A percentile compares a stretch with the other conserved stretches of the same genome.
Evolutionary conservation across 2,329 filamentous ascomycete species (phyloP).

Genomic region (Aureobasidium mangrovei): DNA sequence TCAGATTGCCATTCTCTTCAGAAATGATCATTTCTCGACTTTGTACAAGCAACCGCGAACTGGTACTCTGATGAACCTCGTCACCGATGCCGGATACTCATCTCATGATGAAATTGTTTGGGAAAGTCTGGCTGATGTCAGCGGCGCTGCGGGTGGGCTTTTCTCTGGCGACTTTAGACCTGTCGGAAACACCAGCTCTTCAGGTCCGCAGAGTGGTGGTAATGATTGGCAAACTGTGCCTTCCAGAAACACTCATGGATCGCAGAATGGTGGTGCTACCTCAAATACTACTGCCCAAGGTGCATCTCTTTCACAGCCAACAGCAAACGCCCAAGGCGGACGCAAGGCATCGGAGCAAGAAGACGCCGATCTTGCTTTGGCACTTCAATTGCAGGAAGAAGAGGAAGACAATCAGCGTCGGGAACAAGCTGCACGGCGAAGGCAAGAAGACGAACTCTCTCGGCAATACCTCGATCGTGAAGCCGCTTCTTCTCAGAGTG

Average conservation of each 20-base stretch:
- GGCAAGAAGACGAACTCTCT: conserved; percentile 51
- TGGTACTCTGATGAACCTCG: conserved; percentile 66
- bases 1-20: conserved; percentile 81
- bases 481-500: background rate
- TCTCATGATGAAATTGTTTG: conserved; percentile 86
- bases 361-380: conserved; percentile 72
- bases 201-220: conserved; percentile 18
- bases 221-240: conserved; percentile 50
- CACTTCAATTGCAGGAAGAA: conserved; percentile 87
- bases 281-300: background rate
- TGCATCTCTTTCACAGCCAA: background rate
- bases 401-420: conserved; percentile 70
- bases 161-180: conserved; percentile 83
- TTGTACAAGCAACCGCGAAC: conserved; percentile 80
- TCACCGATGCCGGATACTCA: conserved; percentile 88
- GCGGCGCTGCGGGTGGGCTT: conserved; percentile 71
- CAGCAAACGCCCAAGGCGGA: conserved; percentile 7
- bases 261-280: background rate
- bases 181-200: conserved; percentile 53
- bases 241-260: conserved; percentile 22
- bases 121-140: conserved; percentile 87
- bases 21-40: conserved; percentile 95
- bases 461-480: conserved; percentile 58
- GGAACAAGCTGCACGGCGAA: conserved; percentile 38
- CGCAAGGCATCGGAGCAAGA: conserved; percentile 61